phyloP scores from a whole-genome alignment of 2,329 filamentous ascomycete species.

The Penicillium sp. region DNA sequence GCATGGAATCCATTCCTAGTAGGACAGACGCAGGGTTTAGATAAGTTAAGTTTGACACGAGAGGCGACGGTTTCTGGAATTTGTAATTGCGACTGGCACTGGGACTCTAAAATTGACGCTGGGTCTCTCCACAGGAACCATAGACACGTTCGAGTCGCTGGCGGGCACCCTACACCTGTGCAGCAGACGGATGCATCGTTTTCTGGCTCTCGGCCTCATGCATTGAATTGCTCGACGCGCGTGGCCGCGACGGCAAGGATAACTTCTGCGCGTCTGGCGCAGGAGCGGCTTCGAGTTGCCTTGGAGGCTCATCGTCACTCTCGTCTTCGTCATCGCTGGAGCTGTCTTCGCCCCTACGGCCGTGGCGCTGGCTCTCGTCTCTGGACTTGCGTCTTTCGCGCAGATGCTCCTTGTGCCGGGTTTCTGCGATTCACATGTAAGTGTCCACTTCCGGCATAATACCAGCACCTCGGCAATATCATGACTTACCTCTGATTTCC shows the following conservation, averaged over 20 bases:
- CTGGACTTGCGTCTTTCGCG: conserved; percentile 40
- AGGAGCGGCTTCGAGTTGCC: conserved; percentile 34
- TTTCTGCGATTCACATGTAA: conserved; percentile 28
- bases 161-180: conserved; percentile 8
- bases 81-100: background rate
- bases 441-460: background rate
- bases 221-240: conserved; percentile 12
- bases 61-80: background rate
- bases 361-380: conserved; percentile 43
- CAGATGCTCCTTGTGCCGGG: conserved; percentile 37
- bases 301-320: conserved; percentile 27
- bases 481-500: conserved; percentile 67
- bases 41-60: background rate
- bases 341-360: conserved; percentile 27
- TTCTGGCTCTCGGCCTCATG: conserved; percentile 10
- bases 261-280: conserved; percentile 13
- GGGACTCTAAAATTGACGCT: too few relatives aligned
- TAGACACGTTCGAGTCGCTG: background rate
- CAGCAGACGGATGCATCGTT: conserved; percentile 6
- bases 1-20: background rate
- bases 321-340: conserved; percentile 40
- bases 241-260: conserved; percentile 20
- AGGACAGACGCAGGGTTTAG: background rate
- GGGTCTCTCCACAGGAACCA: too few relatives aligned
- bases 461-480: background rate